phyloP scores from a whole-genome alignment of 2,329 filamentous ascomycete genomes.

The Aschersonia sp. region DNA sequence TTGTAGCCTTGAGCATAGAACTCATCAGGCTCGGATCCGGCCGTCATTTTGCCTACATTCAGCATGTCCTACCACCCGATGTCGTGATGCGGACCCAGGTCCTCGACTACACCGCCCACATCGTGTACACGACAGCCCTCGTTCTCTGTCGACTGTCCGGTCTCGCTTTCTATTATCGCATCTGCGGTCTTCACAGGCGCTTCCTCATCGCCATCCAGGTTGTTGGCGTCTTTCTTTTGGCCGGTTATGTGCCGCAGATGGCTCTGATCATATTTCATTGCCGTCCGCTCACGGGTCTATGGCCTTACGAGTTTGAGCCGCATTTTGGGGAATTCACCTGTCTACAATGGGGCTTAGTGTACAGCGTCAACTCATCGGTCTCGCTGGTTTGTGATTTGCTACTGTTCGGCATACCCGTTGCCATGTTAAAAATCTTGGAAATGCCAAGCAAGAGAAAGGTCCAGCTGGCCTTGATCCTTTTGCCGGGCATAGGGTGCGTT shows the following conservation, averaged over 20 bases:
- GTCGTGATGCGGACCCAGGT: constrained; percentile 27
- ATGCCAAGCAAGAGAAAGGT: constrained; percentile 28
- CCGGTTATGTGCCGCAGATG: constrained; percentile 31
- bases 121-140: constrained; percentile 35
- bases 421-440: constrained; percentile 30
- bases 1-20: constrained; percentile 25
- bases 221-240: constrained; percentile 21
- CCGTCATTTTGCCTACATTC: constrained; percentile 27
- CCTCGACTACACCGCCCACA: constrained; percentile 33
- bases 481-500: constrained; percentile 33
- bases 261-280: constrained; percentile 37
- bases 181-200: constrained; percentile 22
- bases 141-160: constrained; percentile 35
- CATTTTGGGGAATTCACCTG: constrained; percentile 25
- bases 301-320: constrained; percentile 35
- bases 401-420: constrained; percentile 33
- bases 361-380: constrained; percentile 32
- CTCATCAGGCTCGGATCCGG: constrained; percentile 34
- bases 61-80: constrained; percentile 28
- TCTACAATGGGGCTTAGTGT: constrained; percentile 34
- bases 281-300: constrained; percentile 31
- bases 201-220: constrained; percentile 20
- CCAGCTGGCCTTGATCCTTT: constrained; percentile 29
- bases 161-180: constrained; percentile 33
- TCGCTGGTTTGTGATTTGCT: constrained; percentile 34